A percentile compares a stretch with the other conserved stretches of the same genome.
These are phyloP conservation scores for Pestalotiopsis sp. DNA, from an alignment of 2,329 filamentous ascomycete species.

Conservation along the genomic window DNA sequence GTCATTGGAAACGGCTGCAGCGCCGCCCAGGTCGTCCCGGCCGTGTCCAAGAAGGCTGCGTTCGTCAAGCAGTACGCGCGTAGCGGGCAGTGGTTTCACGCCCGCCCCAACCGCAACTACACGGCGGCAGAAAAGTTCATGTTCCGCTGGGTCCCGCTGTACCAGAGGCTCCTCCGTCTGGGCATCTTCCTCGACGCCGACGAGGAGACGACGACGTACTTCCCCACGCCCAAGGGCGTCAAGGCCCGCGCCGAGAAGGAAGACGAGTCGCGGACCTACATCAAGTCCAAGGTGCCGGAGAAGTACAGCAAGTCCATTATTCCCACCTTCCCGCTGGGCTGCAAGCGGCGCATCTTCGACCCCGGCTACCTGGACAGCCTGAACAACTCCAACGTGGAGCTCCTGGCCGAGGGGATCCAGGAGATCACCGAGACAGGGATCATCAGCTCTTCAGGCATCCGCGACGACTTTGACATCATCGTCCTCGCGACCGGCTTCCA, in stretches of 20 bases:
- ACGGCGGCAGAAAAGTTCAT: conserved; percentile 20
- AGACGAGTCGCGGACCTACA: conserved; percentile 25
- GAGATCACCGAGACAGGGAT: conserved; percentile 29
- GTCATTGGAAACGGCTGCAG: conserved; percentile 41
- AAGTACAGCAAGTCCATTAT: conserved; percentile 33
- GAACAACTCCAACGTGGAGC: conserved; percentile 31
- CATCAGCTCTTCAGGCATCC: conserved; percentile 19
- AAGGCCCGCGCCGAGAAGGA: conserved; percentile 15
- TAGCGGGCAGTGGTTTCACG: conserved; percentile 26
- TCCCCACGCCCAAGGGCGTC: conserved; percentile 15
- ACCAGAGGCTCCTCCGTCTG: conserved; percentile 20
- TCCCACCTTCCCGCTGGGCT: conserved; percentile 35
- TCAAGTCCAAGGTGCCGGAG: conserved; percentile 24
- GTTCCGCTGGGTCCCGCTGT: conserved; percentile 26
- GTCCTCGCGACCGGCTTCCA: conserved; percentile 31
- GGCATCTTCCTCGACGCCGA: conserved; percentile 26
- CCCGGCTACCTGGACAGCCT: conserved; percentile 34
- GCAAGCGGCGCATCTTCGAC: conserved; percentile 38
- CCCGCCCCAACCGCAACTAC: conserved; percentile 24
- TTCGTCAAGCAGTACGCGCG: conserved; percentile 29
- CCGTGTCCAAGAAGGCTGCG: conserved; percentile 28
- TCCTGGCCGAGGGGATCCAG: conserved; percentile 27
- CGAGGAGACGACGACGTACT: conserved; percentile 20
- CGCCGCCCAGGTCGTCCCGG: conserved; percentile 38
- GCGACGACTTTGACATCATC: conserved; percentile 28